These are phyloP conservation scores for Albophoma yamanashiensis DNA, from an alignment of 2,329 filamentous ascomycete genomes.

Conservation along the genomic window DNA sequence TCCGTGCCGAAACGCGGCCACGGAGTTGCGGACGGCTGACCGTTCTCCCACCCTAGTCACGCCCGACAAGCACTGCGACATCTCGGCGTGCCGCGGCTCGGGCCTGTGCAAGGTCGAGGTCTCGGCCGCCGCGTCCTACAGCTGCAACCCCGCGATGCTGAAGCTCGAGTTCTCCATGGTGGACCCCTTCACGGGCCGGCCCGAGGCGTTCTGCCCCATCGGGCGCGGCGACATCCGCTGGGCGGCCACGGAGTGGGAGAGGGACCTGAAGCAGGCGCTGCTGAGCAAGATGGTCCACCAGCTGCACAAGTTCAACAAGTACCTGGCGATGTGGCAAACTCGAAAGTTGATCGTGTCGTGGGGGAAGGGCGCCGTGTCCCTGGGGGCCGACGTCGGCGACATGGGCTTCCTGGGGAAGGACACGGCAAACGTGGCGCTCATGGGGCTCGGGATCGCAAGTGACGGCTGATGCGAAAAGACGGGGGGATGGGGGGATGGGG, in stretches of 20 bases:
- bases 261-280: slow-evolving; percentile 9
- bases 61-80: not conserved
- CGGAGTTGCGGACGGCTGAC: not conserved
- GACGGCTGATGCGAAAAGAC: not conserved
- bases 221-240: slow-evolving; percentile 16
- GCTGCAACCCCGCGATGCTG: slow-evolving; percentile 14
- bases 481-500: too few species aligned
- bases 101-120: slow-evolving; percentile 9
- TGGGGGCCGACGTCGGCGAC: slow-evolving; percentile 9
- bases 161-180: slow-evolving; percentile 15
- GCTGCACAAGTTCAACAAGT: slow-evolving; percentile 19
- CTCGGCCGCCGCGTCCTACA: slow-evolving; percentile 15
- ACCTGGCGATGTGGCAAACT: slow-evolving; percentile 18
- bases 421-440: slow-evolving; percentile 9
- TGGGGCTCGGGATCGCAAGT: slow-evolving; percentile 6
- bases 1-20: not conserved
- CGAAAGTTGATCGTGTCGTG: slow-evolving; percentile 12
- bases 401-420: slow-evolving; percentile 13
- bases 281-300: slow-evolving; percentile 12
- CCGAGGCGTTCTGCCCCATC: slow-evolving; percentile 14
- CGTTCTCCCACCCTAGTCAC: not conserved
- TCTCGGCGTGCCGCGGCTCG: slow-evolving; percentile 8
- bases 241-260: slow-evolving; percentile 11
- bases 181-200: slow-evolving; percentile 8
- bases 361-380: slow-evolving; percentile 13